A percentile compares a stretch with the other conserved stretches of the same genome.
Evolutionary conservation across 208 protist genomes (phyloP).

Genomic region (Acanthamoeba polyphaga): DNA sequence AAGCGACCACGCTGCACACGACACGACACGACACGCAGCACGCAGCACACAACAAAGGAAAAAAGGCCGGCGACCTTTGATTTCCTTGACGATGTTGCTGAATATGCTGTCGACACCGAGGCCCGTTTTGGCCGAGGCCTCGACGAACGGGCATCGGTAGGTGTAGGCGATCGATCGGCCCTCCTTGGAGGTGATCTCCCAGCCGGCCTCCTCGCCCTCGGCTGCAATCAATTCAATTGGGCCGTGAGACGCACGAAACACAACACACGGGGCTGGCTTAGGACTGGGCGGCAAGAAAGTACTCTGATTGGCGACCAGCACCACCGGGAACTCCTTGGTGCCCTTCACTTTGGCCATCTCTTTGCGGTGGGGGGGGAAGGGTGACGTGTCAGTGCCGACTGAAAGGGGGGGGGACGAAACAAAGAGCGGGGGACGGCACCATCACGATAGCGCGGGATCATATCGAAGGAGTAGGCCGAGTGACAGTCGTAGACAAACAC

Average conservation of each 20-base stretch:
- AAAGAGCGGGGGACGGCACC: neutral
- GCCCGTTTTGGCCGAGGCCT: slow-evolving; percentile 55
- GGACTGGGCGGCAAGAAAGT: neutral
- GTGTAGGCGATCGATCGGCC: slow-evolving; percentile 51
- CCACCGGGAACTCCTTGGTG: slow-evolving; percentile 67
- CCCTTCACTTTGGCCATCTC: slow-evolving; percentile 62
- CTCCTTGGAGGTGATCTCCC: slow-evolving; percentile 67
- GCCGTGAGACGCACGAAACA: neutral
- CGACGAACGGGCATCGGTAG: slow-evolving; percentile 59
- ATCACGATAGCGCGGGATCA: slow-evolving; percentile 42
- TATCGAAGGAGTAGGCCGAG: slow-evolving; percentile 68
- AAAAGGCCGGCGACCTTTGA: neutral
- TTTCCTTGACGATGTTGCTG: slow-evolving; percentile 60
- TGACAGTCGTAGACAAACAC: slow-evolving; percentile 55
- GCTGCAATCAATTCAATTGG: neutral
- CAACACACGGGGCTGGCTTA: neutral
- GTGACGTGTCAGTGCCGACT: neutral
- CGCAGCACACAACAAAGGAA: neutral
- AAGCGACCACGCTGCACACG: neutral
- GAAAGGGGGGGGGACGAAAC: neutral
- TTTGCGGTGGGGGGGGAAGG: neutral
- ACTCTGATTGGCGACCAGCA: slow-evolving; percentile 64
- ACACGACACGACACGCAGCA: neutral
- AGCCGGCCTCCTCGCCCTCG: slow-evolving; percentile 34
- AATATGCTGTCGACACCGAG: slow-evolving; percentile 31